These are phyloP conservation scores for Aspergillus awamori DNA, from an alignment of 2,329 filamentous ascomycete species.

Conservation along the genomic window DNA sequence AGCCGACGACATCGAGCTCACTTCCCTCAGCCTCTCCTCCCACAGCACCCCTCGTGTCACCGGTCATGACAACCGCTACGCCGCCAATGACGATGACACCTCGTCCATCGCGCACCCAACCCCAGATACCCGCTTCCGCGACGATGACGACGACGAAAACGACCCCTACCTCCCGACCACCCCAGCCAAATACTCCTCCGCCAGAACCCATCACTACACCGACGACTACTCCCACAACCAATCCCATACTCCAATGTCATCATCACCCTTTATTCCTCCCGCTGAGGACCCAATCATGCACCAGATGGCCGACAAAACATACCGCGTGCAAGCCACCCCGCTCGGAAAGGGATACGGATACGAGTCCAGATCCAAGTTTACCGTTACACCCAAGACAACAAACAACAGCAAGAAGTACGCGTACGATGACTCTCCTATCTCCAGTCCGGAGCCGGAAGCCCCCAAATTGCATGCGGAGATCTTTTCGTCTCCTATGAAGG, in stretches of 20 bases:
- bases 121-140: constrained; percentile 65
- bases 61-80: constrained; percentile 21
- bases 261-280: constrained; percentile 57
- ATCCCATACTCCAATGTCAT: constrained; percentile 64
- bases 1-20: constrained; percentile 51
- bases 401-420: constrained; percentile 27
- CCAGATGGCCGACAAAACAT: constrained; percentile 91
- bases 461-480: constrained; percentile 83
- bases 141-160: constrained; percentile 26
- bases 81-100: constrained; percentile 39
- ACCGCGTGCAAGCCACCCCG: constrained; percentile 89
- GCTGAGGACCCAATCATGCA: constrained; percentile 76
- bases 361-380: constrained; percentile 36
- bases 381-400: constrained; percentile 36
- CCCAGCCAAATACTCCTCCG: constrained; percentile 33
- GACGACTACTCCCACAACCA: constrained; percentile 39
- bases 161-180: constrained; percentile 42
- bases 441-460: constrained; percentile 75
- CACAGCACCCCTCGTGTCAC: constrained; percentile 52
- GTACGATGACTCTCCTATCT: constrained; percentile 59
- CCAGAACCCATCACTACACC: constrained; percentile 26
- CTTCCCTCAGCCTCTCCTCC: constrained; percentile 47
- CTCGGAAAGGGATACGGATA: constrained; percentile 57
- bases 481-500: constrained; percentile 73
- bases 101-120: constrained; percentile 64